Base-by-base conservation (phyloP, 2,329 filamentous ascomycete species). In the Diaporthe citri region DNA sequence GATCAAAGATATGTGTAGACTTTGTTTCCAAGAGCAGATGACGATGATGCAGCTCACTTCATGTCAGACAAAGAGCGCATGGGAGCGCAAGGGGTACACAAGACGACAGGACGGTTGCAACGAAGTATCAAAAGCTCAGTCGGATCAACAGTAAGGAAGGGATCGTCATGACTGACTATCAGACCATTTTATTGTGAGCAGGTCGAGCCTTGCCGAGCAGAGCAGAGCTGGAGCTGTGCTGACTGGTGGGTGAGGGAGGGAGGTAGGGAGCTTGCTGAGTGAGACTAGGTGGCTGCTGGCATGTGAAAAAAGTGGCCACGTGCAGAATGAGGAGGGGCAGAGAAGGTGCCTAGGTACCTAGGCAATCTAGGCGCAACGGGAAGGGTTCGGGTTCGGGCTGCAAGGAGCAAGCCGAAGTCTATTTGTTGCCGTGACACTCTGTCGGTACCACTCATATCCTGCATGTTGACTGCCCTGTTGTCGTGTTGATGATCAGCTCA, bases 91-190 rank as follows among this genome's bases (percentile, higher is more conserved):
- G 12, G 13, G 43, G 52, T 8, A 41, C 34, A 22, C 36, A 55
- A 71, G 52, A 46, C 52, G 7, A 31, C 4, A 15, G 12, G 56
- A 51, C 12, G 36, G 20, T 25, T n/a, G 28, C 43, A 25, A 34
- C n/a, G 12, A 7, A 66, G 31, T 17, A 36, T 67, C 13, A 52
- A 39, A 52, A 8, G 46, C 9, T 52, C 13, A 20, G 31, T 67
- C 46, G 64, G 46, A 25, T 39, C 22, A 67, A 36, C 46, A 67
- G 31, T 15, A 52, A 67, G 46, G 64, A 67, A 67, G 64, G 46
- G 64, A 67, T 67, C 64, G 64, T 67, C 64, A 67, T 67, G 64
- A 36, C 46, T 52, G 64, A 67, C 64, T 39, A 51, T 67, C 64
- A 15, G 64, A 52, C 64, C 64, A 67, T 67, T 39, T 67, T 52